phyloP scores from a whole-genome alignment of 306 rosid genomes.

The Quercus rubra region DNA sequence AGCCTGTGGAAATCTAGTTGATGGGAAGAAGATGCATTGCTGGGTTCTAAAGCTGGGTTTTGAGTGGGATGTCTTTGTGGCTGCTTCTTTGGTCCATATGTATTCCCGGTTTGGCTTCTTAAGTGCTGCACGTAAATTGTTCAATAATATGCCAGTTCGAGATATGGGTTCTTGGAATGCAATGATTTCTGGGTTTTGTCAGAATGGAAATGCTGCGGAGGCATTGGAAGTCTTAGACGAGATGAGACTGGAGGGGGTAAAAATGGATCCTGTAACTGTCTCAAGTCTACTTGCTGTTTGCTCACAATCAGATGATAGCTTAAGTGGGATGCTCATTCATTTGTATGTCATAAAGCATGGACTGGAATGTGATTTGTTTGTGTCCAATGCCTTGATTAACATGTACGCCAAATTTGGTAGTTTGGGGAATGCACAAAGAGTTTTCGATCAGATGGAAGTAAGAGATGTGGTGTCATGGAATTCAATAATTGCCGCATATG shows the following conservation, averaged over 20 bases:
- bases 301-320: conserved; percentile 30
- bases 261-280: conserved; percentile 43
- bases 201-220: conserved; percentile 36
- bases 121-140: conserved; percentile 25
- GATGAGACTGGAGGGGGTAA: conserved; percentile 39
- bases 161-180: conserved; percentile 54
- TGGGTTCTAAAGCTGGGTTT: conserved; percentile 45
- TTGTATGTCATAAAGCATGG: conserved; percentile 46
- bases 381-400: conserved; percentile 48
- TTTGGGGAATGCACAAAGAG: conserved; percentile 29
- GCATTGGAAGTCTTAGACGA: conserved; percentile 41
- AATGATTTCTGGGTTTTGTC: conserved; percentile 52
- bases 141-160: conserved; percentile 35
- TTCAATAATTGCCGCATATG: conserved; percentile 42
- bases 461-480: conserved; percentile 55
- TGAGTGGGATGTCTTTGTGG: conserved; percentile 45
- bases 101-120: conserved; percentile 44
- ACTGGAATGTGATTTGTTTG: conserved; percentile 33
- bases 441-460: conserved; percentile 33
- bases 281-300: conserved; percentile 45
- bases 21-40: conserved; percentile 47
- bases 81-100: conserved; percentile 50
- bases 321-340: conserved; percentile 41
- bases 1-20: conserved; percentile 38
- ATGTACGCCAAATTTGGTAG: conserved; percentile 53